Base-by-base conservation (phyloP, 164 flowering plant species). In the Warburgia ugandensis region DNA sequence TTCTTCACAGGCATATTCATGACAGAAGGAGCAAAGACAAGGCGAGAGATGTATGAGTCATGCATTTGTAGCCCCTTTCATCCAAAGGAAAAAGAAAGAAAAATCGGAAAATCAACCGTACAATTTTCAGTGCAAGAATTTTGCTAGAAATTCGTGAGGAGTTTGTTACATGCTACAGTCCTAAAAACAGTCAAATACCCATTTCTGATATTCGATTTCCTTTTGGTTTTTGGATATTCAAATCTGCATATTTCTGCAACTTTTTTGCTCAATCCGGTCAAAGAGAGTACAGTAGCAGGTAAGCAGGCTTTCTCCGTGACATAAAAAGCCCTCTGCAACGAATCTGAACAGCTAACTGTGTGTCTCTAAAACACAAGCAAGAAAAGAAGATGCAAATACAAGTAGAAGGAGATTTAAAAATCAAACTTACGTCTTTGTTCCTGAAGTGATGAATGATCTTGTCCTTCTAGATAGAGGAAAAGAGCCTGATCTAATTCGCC, bases 401-500 rank as follows among this genome's bases (percentile, higher is more conserved):
- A 42, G 38, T 44, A 16, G 19, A 50, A 22, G 26, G 5, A 8
- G 3, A 20, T 31, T 12, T 29, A 29, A 12, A 19, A 19, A 44
- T 30, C 28, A 25, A 20, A 23, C 73, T 64, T 45, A 82, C 89
- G 86, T 65, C 74, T 77, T 68, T 77, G 86, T 8, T 82, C 79
- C 48, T 76, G 79, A 58, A 59, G 50, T 30, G 67, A 26, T 11
- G 84, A 56, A 9, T 73, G 72, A 44, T 78, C 76, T 50, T 86
- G 90, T 39, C 81, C 82, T 57, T 94, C 95, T 9, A 89, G 77
- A 56, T 94, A 89, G 19, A 89, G 81, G 49, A 84, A 84, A 40
- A 94, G 77, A 6, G 99, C 96, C 73, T 83, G 92, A 73, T 94
- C 97, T 17, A 94, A 59, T 52, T 94, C 99, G 5, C 90, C 97